Percentiles rank a stretch among this genome's conserved stretches.
phyloP scores from a whole-genome alignment of 1,284 basidiomycete genomes.

The Singerocomus inundabilis region DNA sequence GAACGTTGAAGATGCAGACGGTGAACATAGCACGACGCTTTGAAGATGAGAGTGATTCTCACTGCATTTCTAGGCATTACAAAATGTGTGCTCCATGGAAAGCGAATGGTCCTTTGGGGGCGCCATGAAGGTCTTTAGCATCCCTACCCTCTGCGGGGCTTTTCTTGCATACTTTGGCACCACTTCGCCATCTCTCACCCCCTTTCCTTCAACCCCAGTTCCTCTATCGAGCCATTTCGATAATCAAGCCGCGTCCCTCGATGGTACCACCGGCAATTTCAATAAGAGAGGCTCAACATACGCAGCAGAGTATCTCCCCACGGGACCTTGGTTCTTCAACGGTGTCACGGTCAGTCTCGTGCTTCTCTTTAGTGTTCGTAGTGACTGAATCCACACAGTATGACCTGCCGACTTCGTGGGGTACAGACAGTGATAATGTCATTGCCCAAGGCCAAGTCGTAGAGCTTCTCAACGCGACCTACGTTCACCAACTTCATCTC shows the following conservation, averaged over 20 bases:
- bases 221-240: slow-evolving; percentile 33
- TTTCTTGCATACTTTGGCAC: slow-evolving; percentile 17
- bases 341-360: slow-evolving; percentile 33
- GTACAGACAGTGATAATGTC: slow-evolving; percentile 38
- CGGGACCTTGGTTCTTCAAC: slow-evolving; percentile 37
- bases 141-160: slow-evolving; percentile 16
- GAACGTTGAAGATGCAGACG: not conserved
- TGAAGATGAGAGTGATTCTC: not conserved
- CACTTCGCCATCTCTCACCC: slow-evolving; percentile 19
- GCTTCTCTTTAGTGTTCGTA: not conserved
- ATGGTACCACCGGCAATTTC: slow-evolving; percentile 39
- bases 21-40: slow-evolving; percentile 9
- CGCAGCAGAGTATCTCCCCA: slow-evolving; percentile 37
- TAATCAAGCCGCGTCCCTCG: slow-evolving; percentile 42
- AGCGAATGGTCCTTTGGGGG: slow-evolving; percentile 1
- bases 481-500: slow-evolving; percentile 42
- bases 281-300: slow-evolving; percentile 38
- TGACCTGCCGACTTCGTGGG: slow-evolving; percentile 42
- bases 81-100: slow-evolving; percentile 10
- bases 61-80: slow-evolving; percentile 9
- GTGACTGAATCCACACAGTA: slow-evolving; percentile 31
- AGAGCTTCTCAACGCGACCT: slow-evolving; percentile 30
- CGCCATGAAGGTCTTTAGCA: slow-evolving; percentile 14
- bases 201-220: slow-evolving; percentile 31
- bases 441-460: slow-evolving; percentile 40